A percentile compares a stretch with the other conserved stretches of the same genome.
Evolutionary conservation across 768 basidiomycete genomes (phyloP).

Genomic region (Melanogaster broomeanus): DNA sequence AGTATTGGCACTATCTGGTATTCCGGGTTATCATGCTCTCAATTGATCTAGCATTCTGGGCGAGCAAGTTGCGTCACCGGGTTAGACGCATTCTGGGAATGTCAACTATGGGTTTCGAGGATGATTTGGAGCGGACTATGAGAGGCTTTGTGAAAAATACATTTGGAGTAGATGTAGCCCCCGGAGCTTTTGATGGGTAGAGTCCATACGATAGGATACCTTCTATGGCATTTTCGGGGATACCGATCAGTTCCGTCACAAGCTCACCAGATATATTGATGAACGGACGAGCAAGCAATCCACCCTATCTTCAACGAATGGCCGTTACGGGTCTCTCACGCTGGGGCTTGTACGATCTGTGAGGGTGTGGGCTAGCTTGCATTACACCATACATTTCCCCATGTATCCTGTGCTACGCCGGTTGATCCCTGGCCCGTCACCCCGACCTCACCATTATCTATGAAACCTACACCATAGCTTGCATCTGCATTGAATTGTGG

Average conservation of each 20-base stretch:
- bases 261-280: too few relatives aligned
- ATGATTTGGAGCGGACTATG: conserved; percentile 77
- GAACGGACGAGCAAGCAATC: too few relatives aligned
- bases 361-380: conserved; percentile 11
- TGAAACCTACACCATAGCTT: conserved; percentile 78
- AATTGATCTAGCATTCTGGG: conserved; percentile 75
- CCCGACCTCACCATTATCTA: conserved; percentile 56
- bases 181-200: conserved; percentile 55
- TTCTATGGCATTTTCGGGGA: not conserved
- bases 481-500: conserved; percentile 57
- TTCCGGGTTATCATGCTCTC: conserved; percentile 68
- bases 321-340: too few relatives aligned
- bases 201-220: not conserved
- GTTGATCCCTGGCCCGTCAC: conserved; percentile 50
- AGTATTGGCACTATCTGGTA: conserved; percentile 58
- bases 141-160: conserved; percentile 74
- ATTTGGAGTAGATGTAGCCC: conserved; percentile 74
- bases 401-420: conserved; percentile 60
- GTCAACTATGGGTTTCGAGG: conserved; percentile 64
- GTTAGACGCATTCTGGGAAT: conserved; percentile 41
- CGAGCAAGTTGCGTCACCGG: conserved; percentile 55
- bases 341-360: too few relatives aligned
- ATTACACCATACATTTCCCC: conserved; percentile 81
- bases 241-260: too few relatives aligned
- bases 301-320: too few relatives aligned